phyloP scores from a whole-genome alignment of 345 rosid species.

The Garcia nutans region DNA sequence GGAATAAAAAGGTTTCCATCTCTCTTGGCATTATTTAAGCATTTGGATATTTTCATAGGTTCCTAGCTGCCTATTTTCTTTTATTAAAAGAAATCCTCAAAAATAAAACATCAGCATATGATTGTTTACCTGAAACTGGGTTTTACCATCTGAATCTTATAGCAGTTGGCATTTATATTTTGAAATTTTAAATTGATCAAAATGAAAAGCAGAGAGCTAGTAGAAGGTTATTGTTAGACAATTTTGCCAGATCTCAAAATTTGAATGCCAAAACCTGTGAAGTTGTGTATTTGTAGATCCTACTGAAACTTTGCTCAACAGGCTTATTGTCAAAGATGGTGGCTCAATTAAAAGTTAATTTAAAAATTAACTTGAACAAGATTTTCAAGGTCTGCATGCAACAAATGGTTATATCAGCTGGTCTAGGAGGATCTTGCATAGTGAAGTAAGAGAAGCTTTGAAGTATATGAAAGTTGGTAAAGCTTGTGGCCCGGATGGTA shows the following conservation, averaged over 20 bases:
- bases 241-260: slow-evolving; percentile 9
- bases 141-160: neutral
- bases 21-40: neutral
- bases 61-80: neutral
- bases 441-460: too few relatives aligned
- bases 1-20: neutral
- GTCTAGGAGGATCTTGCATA: too few relatives aligned
- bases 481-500: too few relatives aligned
- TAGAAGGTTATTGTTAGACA: neutral
- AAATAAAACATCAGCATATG: neutral
- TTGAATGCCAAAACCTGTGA: slow-evolving; percentile 9
- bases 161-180: slow-evolving; percentile 9
- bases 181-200: neutral
- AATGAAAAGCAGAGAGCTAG: neutral
- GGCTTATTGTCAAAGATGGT: too few relatives aligned
- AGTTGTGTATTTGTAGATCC: slow-evolving; percentile 7
- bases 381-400: too few relatives aligned
- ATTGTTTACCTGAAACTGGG: neutral
- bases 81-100: neutral
- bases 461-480: too few relatives aligned
- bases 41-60: neutral
- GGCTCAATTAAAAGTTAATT: too few relatives aligned
- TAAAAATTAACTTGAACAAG: too few relatives aligned
- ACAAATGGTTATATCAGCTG: too few relatives aligned
- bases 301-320: slow-evolving; percentile 32